Conservation (phyloP, 805 yeast species). For the Saturnispora saitoi region DNA sequence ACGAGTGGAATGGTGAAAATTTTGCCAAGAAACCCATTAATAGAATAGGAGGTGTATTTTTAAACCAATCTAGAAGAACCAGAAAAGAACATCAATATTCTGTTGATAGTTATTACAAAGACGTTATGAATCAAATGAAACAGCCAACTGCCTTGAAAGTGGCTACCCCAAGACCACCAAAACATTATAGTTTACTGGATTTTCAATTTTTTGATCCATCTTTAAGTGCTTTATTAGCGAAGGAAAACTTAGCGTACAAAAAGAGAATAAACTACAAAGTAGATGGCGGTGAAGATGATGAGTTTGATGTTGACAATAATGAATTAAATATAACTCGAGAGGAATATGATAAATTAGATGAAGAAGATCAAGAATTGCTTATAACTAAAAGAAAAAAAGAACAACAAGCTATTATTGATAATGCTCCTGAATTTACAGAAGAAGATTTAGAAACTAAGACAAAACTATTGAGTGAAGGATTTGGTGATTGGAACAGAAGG, state of each 20-base stretch:
- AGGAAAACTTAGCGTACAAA: conserved; percentile 59
- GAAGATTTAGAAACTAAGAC: conserved; percentile 53
- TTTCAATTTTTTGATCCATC: conserved; percentile 63
- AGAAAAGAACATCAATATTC: conserved; percentile 73
- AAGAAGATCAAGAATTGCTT: conserved; percentile 18
- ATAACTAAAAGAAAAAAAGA: conserved; percentile 31
- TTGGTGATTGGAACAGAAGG: conserved; percentile 62
- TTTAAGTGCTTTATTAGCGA: conserved; percentile 43
- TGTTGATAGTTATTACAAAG: conserved; percentile 68
- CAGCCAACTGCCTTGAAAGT: conserved; percentile 30
- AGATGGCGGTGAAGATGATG: conserved; percentile 46
- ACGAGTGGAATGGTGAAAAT: conserved; percentile 94
- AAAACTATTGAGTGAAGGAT: conserved; percentile 45
- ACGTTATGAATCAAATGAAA: conserved; percentile 39
- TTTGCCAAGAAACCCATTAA: conserved; percentile 54
- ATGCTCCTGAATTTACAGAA: conserved; percentile 50
- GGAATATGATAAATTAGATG: conserved; percentile 22
- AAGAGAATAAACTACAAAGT: conserved; percentile 52
- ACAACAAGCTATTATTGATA: conserved; percentile 49
- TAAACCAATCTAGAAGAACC: conserved; percentile 68
- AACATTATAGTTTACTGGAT: conserved; percentile 54
- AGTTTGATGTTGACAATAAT: conserved; percentile 37
- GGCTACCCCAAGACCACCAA: conserved; percentile 51
- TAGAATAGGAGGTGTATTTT: conserved; percentile 46
- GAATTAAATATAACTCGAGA: conserved; percentile 26